Evolutionary conservation across 1,284 basidiomycete species (phyloP).

Genomic region (Bjerkandera adusta): DNA sequence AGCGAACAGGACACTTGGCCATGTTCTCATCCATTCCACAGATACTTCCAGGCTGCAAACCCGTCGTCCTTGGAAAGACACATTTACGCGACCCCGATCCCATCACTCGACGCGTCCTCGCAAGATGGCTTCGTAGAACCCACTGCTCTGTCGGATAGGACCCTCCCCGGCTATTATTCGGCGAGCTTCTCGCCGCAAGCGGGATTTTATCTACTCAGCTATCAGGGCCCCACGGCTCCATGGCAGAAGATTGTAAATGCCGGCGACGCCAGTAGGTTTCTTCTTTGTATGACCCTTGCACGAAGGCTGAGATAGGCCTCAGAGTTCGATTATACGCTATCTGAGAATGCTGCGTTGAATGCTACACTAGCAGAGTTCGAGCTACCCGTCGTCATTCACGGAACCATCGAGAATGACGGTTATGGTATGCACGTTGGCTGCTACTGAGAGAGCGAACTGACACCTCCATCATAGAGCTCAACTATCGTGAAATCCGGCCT

Average conservation of each 20-base stretch:
- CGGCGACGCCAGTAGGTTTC: constrained; percentile 52
- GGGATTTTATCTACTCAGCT: constrained; percentile 82
- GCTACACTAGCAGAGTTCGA: constrained; percentile 70
- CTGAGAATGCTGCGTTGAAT: constrained; percentile 75
- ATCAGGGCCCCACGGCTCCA: constrained; percentile 82
- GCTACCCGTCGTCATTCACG: constrained; percentile 65
- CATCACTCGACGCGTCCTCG: constrained; percentile 33
- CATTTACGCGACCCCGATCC: constrained; percentile 74
- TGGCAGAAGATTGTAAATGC: constrained; percentile 81
- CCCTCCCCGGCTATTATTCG: constrained; percentile 60
- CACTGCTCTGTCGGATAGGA: constrained; percentile 65
- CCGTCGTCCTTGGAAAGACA: constrained; percentile 84
- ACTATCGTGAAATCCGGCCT: constrained; percentile 88
- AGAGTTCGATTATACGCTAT: constrained; percentile 62
- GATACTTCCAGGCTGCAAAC: constrained; percentile 87
- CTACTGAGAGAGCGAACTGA: constrained; percentile 1
- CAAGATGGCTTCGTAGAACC: constrained; percentile 34
- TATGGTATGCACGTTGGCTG: constrained; percentile 53
- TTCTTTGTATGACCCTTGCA: not conserved
- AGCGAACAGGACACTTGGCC: not conserved
- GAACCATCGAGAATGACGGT: constrained; percentile 76
- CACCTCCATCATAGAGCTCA: constrained; percentile 55
- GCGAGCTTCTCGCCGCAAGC: constrained; percentile 79
- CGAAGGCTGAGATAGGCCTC: not conserved
- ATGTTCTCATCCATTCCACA: constrained; percentile 28